A percentile compares a stretch with the other conserved stretches of the same genome.
Conservation (phyloP, 2,329 filamentous ascomycete species). For the Davidsoniella virescens region DNA sequence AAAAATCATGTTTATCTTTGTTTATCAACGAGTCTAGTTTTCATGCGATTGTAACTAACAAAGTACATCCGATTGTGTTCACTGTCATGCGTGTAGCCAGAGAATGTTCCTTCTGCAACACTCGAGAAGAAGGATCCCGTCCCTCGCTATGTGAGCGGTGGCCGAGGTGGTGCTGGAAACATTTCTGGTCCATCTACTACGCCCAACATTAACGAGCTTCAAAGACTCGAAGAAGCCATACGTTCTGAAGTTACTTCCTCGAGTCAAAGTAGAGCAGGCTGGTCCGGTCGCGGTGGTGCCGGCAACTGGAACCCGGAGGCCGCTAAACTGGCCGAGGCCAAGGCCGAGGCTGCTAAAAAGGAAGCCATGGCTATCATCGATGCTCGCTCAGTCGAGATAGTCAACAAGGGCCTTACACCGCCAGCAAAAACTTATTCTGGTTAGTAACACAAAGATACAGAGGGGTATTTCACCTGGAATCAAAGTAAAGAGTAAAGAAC, state of each 20-base stretch:
- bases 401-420: conserved; percentile 25
- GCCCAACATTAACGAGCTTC: conserved; percentile 17
- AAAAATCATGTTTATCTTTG: no score
- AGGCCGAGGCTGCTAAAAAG: conserved; percentile 16
- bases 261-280: conserved; percentile 14
- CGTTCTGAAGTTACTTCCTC: neutral
- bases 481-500: no score
- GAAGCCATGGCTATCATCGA: conserved; percentile 22
- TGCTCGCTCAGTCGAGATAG: conserved; percentile 23
- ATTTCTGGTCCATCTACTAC: conserved; percentile 29
- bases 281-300: conserved; percentile 31
- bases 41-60: neutral
- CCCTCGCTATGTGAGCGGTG: conserved; percentile 25
- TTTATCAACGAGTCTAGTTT: no score
- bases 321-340: conserved; percentile 11
- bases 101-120: conserved; percentile 16
- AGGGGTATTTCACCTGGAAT: no score
- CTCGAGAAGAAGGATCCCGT: conserved; percentile 20
- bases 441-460: neutral
- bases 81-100: no score
- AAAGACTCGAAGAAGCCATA: neutral
- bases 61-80: neutral
- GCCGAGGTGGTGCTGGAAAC: conserved; percentile 49
- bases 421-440: conserved; percentile 23
- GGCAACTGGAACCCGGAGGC: conserved; percentile 29